A percentile compares a stretch with the other conserved stretches of the same genome.
Conservation (phyloP, 1,284 basidiomycete species). For the Cutaneotrichosporon curvatum region DNA sequence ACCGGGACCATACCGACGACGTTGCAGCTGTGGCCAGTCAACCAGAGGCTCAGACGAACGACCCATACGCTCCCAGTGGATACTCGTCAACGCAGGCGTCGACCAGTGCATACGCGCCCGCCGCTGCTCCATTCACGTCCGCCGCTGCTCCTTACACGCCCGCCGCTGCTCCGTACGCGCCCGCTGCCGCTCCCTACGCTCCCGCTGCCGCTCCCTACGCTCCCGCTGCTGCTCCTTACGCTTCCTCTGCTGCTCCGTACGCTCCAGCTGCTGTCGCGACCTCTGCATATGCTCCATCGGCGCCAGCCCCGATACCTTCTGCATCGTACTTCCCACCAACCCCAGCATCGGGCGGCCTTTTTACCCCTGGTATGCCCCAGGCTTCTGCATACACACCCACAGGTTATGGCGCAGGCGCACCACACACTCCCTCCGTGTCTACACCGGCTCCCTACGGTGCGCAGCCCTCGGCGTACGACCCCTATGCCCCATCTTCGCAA, state of each 20-base stretch:
- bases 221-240: background rate
- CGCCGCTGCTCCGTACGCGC: background rate
- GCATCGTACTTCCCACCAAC: background rate
- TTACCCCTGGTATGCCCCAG: background rate
- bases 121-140: background rate
- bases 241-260: background rate
- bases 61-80: background rate
- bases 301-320: no score
- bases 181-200: background rate
- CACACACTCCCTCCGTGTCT: slow-evolving; percentile 14
- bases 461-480: slow-evolving; percentile 15
- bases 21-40: background rate
- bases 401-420: background rate
- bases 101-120: background rate
- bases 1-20: background rate
- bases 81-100: background rate
- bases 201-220: background rate
- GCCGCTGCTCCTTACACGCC: background rate
- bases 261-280: background rate
- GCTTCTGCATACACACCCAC: background rate
- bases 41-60: background rate
- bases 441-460: slow-evolving; percentile 1
- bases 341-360: background rate
- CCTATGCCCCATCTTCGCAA: slow-evolving; percentile 22
- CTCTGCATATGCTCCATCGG: no score